Evolutionary conservation across 805 yeast species (phyloP).

Genomic region (Ogataea degrootiae): DNA sequence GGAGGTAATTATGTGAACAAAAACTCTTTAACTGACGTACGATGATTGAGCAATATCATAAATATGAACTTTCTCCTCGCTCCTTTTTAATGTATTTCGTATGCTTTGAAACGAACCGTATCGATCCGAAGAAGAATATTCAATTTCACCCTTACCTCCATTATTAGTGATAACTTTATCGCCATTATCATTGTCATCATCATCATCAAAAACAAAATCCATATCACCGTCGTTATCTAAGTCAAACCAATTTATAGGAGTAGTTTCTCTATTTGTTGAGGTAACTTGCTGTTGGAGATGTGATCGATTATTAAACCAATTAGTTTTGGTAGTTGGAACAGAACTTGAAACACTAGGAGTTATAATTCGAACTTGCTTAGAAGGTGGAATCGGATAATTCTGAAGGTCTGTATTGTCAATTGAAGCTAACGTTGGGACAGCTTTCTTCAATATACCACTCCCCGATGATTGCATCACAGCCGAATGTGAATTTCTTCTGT

Average conservation of each 20-base stretch:
- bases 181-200: constrained; percentile 2
- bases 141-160: neutral
- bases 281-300: neutral
- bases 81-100: neutral
- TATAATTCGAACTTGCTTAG: constrained; percentile 17
- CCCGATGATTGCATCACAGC: constrained; percentile 13
- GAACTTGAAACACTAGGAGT: constrained; percentile 30
- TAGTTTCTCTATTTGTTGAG: too few species aligned
- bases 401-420: neutral
- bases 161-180: neutral
- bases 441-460: constrained; percentile 16
- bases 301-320: constrained; percentile 26
- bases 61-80: neutral
- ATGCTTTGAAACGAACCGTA: neutral
- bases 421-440: neutral
- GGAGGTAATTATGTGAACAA: neutral
- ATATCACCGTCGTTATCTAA: constrained; percentile 7
- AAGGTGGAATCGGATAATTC: constrained; percentile 3
- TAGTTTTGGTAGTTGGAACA: constrained; percentile 31
- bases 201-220: constrained; percentile 17
- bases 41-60: neutral
- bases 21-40: neutral
- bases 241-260: constrained; percentile 4
- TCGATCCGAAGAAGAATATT: neutral
- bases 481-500: constrained; percentile 37